A percentile compares a stretch with the other conserved stretches of the same genome.
phyloP scores from a whole-genome alignment of 1,139 yeast species.

The Diutina neorugosa region DNA sequence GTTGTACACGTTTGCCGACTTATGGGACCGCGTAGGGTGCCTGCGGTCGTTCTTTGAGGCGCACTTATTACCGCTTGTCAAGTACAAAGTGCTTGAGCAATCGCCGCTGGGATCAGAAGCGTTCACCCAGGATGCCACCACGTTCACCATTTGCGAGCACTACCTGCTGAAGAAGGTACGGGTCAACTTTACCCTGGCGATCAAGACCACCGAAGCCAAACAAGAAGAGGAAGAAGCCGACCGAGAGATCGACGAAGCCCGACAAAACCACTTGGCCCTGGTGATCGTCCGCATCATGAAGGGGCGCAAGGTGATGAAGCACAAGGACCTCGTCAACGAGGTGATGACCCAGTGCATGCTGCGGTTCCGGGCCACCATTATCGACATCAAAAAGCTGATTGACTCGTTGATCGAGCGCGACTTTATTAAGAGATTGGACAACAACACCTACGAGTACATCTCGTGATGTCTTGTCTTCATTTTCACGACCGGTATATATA shows the following conservation, averaged over 20 bases:
- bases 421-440: conserved; percentile 68
- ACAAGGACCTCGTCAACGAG: conserved; percentile 74
- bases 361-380: conserved; percentile 74
- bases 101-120: conserved; percentile 42
- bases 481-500: not conserved
- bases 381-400: conserved; percentile 80
- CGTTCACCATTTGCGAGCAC: conserved; percentile 62
- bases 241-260: conserved; percentile 76
- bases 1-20: conserved; percentile 46
- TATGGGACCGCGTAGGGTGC: conserved; percentile 58
- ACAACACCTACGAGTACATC: conserved; percentile 59
- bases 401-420: conserved; percentile 80
- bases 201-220: conserved; percentile 62
- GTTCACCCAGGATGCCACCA: conserved; percentile 19
- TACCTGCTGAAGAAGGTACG: conserved; percentile 78
- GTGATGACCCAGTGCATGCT: conserved; percentile 79
- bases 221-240: conserved; percentile 68
- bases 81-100: conserved; percentile 64
- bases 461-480: not conserved
- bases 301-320: conserved; percentile 71
- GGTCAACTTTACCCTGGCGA: conserved; percentile 75
- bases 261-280: conserved; percentile 80
- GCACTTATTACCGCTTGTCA: conserved; percentile 67
- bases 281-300: conserved; percentile 96
- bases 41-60: conserved; percentile 57